These are phyloP conservation scores for Microbotryum silenes-acaulis DNA, from an alignment of 1,284 basidiomycete species.

Conservation along the genomic window DNA sequence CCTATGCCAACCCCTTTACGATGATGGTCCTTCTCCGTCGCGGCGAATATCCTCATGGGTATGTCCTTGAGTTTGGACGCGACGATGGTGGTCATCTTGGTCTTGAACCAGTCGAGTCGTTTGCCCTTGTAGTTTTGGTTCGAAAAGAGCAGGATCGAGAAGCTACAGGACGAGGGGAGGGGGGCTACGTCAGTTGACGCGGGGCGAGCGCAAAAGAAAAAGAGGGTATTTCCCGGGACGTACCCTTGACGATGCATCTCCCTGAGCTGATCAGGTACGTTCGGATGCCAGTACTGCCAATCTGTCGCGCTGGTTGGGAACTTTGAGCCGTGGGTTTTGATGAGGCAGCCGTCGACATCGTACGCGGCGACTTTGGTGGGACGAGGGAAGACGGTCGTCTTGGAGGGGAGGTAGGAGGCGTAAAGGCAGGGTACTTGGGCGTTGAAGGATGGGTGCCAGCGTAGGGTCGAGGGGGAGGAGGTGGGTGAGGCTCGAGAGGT, in stretches of 20 bases:
- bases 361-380: not conserved
- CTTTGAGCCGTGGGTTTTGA: constrained; percentile 52
- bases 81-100: constrained; percentile 46
- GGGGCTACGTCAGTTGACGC: constrained; percentile 52
- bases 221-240: constrained; percentile 30
- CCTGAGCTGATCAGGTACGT: constrained; percentile 58
- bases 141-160: constrained; percentile 51
- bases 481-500: no score
- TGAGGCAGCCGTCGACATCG: constrained; percentile 68
- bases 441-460: no score
- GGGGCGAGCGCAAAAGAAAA: constrained; percentile 48
- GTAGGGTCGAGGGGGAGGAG: no score
- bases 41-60: constrained; percentile 44
- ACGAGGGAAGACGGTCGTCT: no score
- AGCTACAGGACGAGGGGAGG: constrained; percentile 76
- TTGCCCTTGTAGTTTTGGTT: constrained; percentile 5
- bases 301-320: constrained; percentile 47
- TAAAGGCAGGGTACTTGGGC: no score
- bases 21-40: not conserved
- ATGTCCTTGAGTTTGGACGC: constrained; percentile 50
- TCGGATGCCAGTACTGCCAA: constrained; percentile 71
- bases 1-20: constrained; percentile 52
- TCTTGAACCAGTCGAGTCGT: not conserved
- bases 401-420: no score
- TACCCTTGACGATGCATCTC: constrained; percentile 57